phyloP scores from a whole-genome alignment of 1,284 basidiomycete genomes.

The Wallemia ichthyophaga region DNA sequence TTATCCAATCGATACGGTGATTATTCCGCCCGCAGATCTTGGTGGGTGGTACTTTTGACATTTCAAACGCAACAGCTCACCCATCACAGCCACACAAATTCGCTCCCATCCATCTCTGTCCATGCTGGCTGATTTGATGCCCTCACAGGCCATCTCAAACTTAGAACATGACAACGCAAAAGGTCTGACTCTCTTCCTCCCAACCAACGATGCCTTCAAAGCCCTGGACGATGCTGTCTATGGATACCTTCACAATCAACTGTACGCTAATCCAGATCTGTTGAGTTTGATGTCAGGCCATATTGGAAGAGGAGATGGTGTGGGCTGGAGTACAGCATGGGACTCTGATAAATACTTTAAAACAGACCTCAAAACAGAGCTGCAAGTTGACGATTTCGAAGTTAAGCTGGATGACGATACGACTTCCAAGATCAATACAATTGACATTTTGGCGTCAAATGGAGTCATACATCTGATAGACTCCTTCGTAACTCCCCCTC shows the following conservation, averaged over 20 bases:
- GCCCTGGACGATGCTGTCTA: slow-evolving; percentile 33
- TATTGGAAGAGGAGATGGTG: slow-evolving; percentile 25
- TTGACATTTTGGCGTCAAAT: slow-evolving; percentile 73
- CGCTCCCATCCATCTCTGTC: slow-evolving; percentile 28
- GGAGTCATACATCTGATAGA: slow-evolving; percentile 77
- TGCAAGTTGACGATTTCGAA: slow-evolving; percentile 7
- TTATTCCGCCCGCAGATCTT: slow-evolving; percentile 44
- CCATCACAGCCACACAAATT: slow-evolving; percentile 31
- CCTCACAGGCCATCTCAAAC: slow-evolving; percentile 23
- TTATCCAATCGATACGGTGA: slow-evolving; percentile 39
- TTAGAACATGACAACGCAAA: slow-evolving; percentile 30
- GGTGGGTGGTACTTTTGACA: slow-evolving; percentile 26
- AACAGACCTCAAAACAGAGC: slow-evolving; percentile 10
- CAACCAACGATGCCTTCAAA: slow-evolving; percentile 45
- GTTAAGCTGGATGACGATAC: slow-evolving; percentile 6
- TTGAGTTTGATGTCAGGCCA: slow-evolving; percentile 46
- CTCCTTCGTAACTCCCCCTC: slow-evolving; percentile 44
- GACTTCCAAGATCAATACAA: slow-evolving; percentile 21
- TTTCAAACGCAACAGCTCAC: too few species aligned
- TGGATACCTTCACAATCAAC: slow-evolving; percentile 45
- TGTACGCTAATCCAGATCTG: slow-evolving; percentile 49
- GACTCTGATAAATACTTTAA: slow-evolving; percentile 13
- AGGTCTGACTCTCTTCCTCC: slow-evolving; percentile 56
- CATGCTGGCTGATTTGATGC: slow-evolving; percentile 37
- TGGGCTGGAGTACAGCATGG: slow-evolving; percentile 35